Evolutionary conservation across 345 rosid species (phyloP), one percentile per base, ranked within the genome.

Genomic region (Moringa oleifera): DNA sequence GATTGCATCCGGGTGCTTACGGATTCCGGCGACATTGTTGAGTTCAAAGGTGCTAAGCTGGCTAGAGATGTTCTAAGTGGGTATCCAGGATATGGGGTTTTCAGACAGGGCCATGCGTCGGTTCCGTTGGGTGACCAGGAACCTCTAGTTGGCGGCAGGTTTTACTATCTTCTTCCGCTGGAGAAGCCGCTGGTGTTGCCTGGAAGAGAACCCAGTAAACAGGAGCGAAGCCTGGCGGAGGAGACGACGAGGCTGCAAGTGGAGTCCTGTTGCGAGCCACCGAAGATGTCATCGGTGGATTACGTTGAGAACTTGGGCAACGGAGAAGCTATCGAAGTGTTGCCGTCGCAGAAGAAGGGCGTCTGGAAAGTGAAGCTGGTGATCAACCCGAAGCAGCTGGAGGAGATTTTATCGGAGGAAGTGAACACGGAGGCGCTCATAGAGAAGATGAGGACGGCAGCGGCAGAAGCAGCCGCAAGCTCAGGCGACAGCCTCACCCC

Each of bases 351-450:
- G 24, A 73, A 77, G 68, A 68, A 90, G 0, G 95, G 90, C 6
- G 83, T 87, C 25, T 87, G 87, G 95, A 87, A 75, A 70, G 95
- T 87, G 61, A 90, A 83, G 64, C 47, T 87, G 66, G 83, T 75
- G 73, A 83, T 87, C n/a, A 73, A 68, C 47, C 69, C 82, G 0
- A 74, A 78, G 77, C 85, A 81, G 54, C 63, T 87, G 74, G 90
- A 70, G 75, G 90, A 87, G 53, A 90, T 90, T 64, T 58, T 87
- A 36, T 77, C 97, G 0, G 86, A 82, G 58, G 71, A 83, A 69
- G 91, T 59, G 22, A 82, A 83, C 37, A 83, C 85, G 0, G 87
- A 87, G 64, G 87, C 80, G 3, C 61, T 87, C 83, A 87, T 90
- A 47, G 90, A 85, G 80, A 83, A 77, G 56, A 80, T 87, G 71